phyloP scores from a whole-genome alignment of 208 protist species.

The Novymonas esmeraldas region DNA sequence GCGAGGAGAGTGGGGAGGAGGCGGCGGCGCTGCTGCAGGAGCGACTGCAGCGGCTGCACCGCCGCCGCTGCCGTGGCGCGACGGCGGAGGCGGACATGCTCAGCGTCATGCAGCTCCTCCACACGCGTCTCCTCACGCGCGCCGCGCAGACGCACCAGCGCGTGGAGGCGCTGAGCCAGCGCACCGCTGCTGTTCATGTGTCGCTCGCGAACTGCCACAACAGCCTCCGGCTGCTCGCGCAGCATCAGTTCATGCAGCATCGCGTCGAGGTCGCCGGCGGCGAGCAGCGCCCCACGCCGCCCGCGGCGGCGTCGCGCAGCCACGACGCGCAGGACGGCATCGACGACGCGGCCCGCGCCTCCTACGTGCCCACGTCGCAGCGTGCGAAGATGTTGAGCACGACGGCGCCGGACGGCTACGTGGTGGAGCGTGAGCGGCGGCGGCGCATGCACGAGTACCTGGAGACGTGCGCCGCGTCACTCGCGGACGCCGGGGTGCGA shows the following conservation, averaged over 20 bases:
- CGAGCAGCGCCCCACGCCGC: not conserved
- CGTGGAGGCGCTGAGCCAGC: slow-evolving; percentile 41
- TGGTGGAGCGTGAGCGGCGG: no score
- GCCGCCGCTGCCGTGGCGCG: slow-evolving; percentile 40
- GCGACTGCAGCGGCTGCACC: slow-evolving; percentile 29
- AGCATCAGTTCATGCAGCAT: slow-evolving; percentile 81
- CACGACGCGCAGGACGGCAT: slow-evolving; percentile 19
- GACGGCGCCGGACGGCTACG: no score
- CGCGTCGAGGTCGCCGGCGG: slow-evolving; percentile 51
- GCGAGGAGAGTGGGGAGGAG: slow-evolving; percentile 6
- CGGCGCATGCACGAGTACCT: slow-evolving; percentile 31
- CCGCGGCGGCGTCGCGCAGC: not conserved
- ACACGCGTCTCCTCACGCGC: slow-evolving; percentile 34
- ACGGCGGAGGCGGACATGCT: slow-evolving; percentile 55
- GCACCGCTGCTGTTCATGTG: slow-evolving; percentile 31
- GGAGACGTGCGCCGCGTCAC: slow-evolving; percentile 12
- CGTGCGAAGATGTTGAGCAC: no score
- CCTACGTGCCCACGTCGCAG: no score
- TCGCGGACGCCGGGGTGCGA: slow-evolving; percentile 22
- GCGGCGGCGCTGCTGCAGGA: slow-evolving; percentile 12
- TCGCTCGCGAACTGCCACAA: slow-evolving; percentile 64
- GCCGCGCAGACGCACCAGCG: slow-evolving; percentile 16
- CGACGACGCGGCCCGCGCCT: not conserved
- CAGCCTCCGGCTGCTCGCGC: slow-evolving; percentile 57
- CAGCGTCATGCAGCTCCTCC: slow-evolving; percentile 42